Conservation (phyloP, 2,329 filamentous ascomycete genomes). For the Cordyceps militaris region DNA sequence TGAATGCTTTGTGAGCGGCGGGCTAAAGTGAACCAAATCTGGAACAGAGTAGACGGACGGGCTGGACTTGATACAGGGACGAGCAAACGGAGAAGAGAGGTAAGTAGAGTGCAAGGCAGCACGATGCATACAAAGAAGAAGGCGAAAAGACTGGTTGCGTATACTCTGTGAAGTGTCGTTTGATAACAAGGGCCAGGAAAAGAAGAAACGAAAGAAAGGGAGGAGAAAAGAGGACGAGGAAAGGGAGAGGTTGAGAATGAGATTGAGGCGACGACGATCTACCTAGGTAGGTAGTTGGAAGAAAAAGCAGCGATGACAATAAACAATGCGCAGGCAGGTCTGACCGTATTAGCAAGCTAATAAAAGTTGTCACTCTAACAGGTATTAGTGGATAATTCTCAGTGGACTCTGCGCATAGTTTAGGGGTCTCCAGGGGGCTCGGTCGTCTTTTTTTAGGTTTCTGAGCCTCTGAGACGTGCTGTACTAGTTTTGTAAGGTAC, state of each 20-base stretch:
- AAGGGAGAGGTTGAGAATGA: not conserved
- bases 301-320: conserved; percentile 2
- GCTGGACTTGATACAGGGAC: too few species aligned
- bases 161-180: not conserved
- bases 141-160: not conserved
- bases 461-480: too few species aligned
- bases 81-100: not conserved
- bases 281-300: not conserved
- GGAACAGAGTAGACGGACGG: too few species aligned
- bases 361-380: not conserved
- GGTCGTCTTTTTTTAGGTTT: not conserved
- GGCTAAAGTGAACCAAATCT: not conserved
- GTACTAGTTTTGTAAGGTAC: too few species aligned
- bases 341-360: too few species aligned
- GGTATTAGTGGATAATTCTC: not conserved
- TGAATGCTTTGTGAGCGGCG: not conserved
- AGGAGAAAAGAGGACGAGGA: not conserved
- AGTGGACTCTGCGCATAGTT: not conserved
- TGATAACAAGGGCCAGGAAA: not conserved
- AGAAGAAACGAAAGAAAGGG: not conserved
- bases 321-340: not conserved
- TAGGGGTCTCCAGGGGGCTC: not conserved
- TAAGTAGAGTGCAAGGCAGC: not conserved
- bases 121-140: not conserved
- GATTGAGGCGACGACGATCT: not conserved